Evolutionary conservation across 2,329 filamentous ascomycete genomes (phyloP), one percentile per base, ranked within the genome.

Genomic region (Aspergillus fumigatus): DNA sequence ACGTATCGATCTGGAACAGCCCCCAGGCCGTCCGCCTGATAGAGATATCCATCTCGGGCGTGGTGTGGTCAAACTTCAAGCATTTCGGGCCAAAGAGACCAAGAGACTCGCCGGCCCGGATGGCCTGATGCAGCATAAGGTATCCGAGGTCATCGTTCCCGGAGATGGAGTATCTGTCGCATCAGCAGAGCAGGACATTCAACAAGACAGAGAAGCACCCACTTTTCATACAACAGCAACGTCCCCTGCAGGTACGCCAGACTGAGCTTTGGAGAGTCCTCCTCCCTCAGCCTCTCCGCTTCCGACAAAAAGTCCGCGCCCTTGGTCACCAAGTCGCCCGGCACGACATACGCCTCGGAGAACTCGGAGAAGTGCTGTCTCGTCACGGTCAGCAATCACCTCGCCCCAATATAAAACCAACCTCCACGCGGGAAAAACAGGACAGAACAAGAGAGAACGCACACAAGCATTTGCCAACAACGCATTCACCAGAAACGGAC

Each of bases 401-500:
- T n/a, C n/a, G n/a, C 23, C 14, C 40, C 4, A 25, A 50, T 8
- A 32, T n/a, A 49, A 49, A 3, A n/a, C n/a, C 50, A n/a, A 35
- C 4, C 29, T 5, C 48, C 3, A n/a, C 52, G 23, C 23, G 23
- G 23, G 4, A 23, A 23, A 23, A 23, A 23, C 23, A 23, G 23
- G 23, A 23, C 23, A 26, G 43, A 29, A 43, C n/a, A 14, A 14
- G 17, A 10, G 17, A 23, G 35, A 10, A 67, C 73, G 52, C 61
- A 75, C 73, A 62, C 73, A 75, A 55, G 73, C 73, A 65, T 72
- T 73, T 26, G 92, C 88, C 50, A 96, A 80, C 81, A 96, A 91
- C 3, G 91, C 88, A 74, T 96, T 96, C 58, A 97, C 91, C n/a
- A 97, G 77, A 57, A 96, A 77, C 1, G 90, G 86, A 0, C 90